Evolutionary conservation across 1,139 yeast genomes (phyloP).

Genomic region (Kazachstania sp.): DNA sequence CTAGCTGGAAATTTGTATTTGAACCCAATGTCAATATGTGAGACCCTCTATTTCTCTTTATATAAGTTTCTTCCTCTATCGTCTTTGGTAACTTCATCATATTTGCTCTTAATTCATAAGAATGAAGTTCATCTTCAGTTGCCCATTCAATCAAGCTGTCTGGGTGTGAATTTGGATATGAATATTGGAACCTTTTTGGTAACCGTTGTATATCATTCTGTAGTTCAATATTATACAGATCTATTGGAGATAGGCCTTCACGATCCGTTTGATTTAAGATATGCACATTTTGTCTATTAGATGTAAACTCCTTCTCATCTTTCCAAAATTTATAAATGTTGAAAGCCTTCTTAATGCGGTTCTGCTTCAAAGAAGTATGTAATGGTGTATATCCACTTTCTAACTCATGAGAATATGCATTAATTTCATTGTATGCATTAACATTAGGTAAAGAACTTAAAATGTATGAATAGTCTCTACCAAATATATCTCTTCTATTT

Average conservation of each 20-base stretch:
- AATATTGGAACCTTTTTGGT: conserved; percentile 20
- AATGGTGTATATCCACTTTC: conserved; percentile 83
- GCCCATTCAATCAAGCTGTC: conserved; percentile 6
- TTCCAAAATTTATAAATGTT: conserved; percentile 51
- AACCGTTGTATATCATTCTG: conserved; percentile 13
- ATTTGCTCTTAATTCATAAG: conserved; percentile 11
- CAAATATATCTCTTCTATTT: conserved; percentile 56
- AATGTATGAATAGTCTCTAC: conserved; percentile 59
- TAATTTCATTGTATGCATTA: conserved; percentile 40
- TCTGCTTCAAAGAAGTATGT: conserved; percentile 36
- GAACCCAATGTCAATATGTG: conserved; percentile 48
- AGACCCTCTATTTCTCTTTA: conserved; percentile 13
- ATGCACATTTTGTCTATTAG: conserved; percentile 40
- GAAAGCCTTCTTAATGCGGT: conserved; percentile 25
- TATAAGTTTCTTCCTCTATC: conserved; percentile 7
- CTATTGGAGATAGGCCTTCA: conserved; percentile 56
- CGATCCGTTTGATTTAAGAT: conserved; percentile 51
- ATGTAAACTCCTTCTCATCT: conserved; percentile 32
- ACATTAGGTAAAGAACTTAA: conserved; percentile 42
- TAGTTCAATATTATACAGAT: conserved; percentile 32
- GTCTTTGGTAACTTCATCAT: conserved; percentile 10
- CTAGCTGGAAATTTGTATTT: conserved; percentile 56
- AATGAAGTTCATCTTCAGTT: neutral
- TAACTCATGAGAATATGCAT: conserved; percentile 45
- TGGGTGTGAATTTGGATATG: conserved; percentile 8